Evolutionary conservation across 345 rosid genomes (phyloP).

Genomic region (Populus tremula): DNA sequence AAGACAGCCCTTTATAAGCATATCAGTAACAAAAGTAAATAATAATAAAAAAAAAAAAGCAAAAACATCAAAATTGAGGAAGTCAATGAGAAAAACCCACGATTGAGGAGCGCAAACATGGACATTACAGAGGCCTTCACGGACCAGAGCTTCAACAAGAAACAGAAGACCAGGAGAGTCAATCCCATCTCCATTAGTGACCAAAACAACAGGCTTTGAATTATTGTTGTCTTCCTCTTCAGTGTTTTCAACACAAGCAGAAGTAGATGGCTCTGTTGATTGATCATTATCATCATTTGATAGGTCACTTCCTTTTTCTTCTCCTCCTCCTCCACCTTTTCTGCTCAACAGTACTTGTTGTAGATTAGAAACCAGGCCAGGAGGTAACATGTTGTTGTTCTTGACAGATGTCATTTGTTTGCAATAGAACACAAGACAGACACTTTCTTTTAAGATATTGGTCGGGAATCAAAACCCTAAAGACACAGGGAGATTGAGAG

Average conservation of each 20-base stretch:
- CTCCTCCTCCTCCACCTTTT: conserved; percentile 32
- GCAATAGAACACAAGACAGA: not conserved
- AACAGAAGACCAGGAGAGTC: conserved; percentile 81
- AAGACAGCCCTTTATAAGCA: not conserved
- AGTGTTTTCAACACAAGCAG: conserved; percentile 41
- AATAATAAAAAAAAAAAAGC: not conserved
- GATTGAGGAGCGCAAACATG: conserved; percentile 93
- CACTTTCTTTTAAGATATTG: not conserved
- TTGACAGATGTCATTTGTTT: conserved; percentile 45
- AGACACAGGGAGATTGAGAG: conserved; percentile 13
- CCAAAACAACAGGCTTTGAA: conserved; percentile 74
- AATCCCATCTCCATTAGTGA: conserved; percentile 87
- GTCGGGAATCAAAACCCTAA: conserved; percentile 34
- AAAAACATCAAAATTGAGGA: not conserved
- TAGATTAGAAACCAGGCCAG: conserved; percentile 77
- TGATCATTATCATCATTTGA: conserved; percentile 16
- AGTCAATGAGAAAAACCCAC: conserved; percentile 41
- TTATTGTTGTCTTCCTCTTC: conserved; percentile 27
- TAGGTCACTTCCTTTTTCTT: not conserved
- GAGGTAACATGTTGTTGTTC: conserved; percentile 55
- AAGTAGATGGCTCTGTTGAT: conserved; percentile 51
- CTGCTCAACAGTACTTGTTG: conserved; percentile 71
- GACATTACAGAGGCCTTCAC: conserved; percentile 68
- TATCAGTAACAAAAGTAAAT: not conserved
- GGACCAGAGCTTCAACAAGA: conserved; percentile 88